Conservation (phyloP, 2,329 filamentous ascomycete genomes). For the Chaetomiaceae sp. region DNA sequence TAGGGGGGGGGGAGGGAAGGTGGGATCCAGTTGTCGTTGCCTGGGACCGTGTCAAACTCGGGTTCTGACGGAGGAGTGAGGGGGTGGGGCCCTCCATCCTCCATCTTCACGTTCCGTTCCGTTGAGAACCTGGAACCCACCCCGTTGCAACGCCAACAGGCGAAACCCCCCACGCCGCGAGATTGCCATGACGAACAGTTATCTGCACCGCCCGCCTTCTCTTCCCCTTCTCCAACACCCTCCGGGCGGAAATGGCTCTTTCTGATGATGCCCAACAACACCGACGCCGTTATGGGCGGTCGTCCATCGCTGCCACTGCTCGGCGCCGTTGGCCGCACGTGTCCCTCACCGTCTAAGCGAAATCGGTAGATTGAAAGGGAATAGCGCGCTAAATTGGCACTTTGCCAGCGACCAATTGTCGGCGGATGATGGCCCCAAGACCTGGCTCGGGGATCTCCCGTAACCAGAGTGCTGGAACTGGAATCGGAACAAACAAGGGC, state of each 20-base stretch:
- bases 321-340: constrained; percentile 5
- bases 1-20: too few relatives aligned
- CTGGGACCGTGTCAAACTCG: too few relatives aligned
- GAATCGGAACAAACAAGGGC: constrained; percentile 8
- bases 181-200: neutral
- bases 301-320: neutral
- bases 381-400: neutral
- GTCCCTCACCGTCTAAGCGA: neutral
- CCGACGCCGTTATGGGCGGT: neutral
- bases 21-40: too few relatives aligned
- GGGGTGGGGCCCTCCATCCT: neutral
- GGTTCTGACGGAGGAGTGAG: too few relatives aligned
- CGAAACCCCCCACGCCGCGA: constrained; percentile 6
- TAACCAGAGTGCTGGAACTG: constrained; percentile 15
- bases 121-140: neutral
- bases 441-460: constrained; percentile 12
- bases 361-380: constrained; percentile 4
- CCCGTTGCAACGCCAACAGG: neutral
- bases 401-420: constrained; percentile 5
- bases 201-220: neutral
- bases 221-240: neutral
- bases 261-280: neutral
- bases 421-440: constrained; percentile 4
- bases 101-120: neutral
- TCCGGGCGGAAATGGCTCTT: neutral